phyloP scores from a whole-genome alignment of 345 rosid genomes.

The Populus deltoides region DNA sequence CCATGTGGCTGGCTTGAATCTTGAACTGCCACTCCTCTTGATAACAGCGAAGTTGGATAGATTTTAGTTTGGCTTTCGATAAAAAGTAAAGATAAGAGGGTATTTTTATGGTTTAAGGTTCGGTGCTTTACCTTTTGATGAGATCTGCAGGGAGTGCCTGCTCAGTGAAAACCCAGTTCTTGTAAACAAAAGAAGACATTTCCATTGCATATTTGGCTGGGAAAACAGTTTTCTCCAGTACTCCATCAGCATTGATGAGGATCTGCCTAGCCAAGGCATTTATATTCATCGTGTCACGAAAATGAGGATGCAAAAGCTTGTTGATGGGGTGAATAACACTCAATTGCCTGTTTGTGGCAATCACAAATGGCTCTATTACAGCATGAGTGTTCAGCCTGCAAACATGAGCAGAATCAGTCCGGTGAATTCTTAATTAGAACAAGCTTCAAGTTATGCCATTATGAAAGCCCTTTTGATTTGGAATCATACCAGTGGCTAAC shows the following conservation, averaged over 20 bases:
- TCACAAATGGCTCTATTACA: constrained; percentile 78
- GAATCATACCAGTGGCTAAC: constrained; percentile 74
- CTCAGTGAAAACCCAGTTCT: constrained; percentile 71
- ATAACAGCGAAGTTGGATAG: background rate
- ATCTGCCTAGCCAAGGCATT: constrained; percentile 81
- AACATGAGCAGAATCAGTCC: background rate
- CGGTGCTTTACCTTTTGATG: constrained; percentile 53
- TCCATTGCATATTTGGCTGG: constrained; percentile 77
- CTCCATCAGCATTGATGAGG: constrained; percentile 77
- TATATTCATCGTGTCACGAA: constrained; percentile 87
- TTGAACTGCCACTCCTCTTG: constrained; percentile 72
- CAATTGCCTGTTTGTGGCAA: constrained; percentile 75
- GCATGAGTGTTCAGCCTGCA: constrained; percentile 85
- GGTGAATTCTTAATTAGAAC: background rate
- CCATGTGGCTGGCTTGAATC: constrained; percentile 51
- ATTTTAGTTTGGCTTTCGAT: background rate
- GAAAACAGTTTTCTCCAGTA: constrained; percentile 73
- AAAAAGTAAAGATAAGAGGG: background rate
- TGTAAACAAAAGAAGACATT: constrained; percentile 66
- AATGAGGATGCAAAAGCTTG: constrained; percentile 86
- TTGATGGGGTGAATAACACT: constrained; percentile 84
- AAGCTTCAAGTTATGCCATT: background rate
- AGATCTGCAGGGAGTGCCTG: constrained; percentile 83
- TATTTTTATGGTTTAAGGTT: background rate
- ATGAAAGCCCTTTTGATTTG: background rate